Evolutionary conservation across 2,329 filamentous ascomycete species (phyloP), one percentile per base, ranked within the genome.

Genomic region (Alternaria infectoria): DNA sequence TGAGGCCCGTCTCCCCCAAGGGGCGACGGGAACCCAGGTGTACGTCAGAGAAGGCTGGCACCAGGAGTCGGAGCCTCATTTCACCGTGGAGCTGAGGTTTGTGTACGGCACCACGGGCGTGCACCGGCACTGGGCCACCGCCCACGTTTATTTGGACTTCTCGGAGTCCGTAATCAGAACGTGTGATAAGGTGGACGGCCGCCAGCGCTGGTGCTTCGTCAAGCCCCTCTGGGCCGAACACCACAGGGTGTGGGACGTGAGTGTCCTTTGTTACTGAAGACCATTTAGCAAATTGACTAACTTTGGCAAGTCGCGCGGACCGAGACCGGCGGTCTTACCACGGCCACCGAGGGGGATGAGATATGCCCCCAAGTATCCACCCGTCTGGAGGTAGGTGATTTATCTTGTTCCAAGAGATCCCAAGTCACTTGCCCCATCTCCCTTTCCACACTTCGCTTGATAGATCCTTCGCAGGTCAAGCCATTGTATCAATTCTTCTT

Each of bases 81-180:
- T 68, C 9, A 71, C 55, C 1, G 56, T 68, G 23, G 19, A 57
- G 13, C 47, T 69, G 25, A 9, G n/a, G 3, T 56, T 19, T n/a
- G 13, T 46, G 5, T 60, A 6, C 23, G 17, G 25, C 15, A 44
- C 19, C 28, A 23, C 17, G 13, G 15, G 26, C 10, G 10, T 25
- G 17, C 19, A 12, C 30, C 19, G 6, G 58, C 23, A 6, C 19
- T 36, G 7, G 11, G 52, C 28, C 4, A 65, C 61, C 0, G 56
- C 28, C 28, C 66, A 69, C n/a, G 36, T 69, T 19, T 69, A 47
- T 44, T 46, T 54, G 10, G 62, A 70, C 15, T 43, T 46, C 12
- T 65, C 51, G 9, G 66, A 71, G 21, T 56, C 60, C 15, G 21
- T 55, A 13, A 19, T 47, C 12, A 26, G 7, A 4, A 19, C 12